Evolutionary conservation across 495 filamentous ascomycete genomes (phyloP).

Genomic region (Lasiosphaeriaceae sp.): DNA sequence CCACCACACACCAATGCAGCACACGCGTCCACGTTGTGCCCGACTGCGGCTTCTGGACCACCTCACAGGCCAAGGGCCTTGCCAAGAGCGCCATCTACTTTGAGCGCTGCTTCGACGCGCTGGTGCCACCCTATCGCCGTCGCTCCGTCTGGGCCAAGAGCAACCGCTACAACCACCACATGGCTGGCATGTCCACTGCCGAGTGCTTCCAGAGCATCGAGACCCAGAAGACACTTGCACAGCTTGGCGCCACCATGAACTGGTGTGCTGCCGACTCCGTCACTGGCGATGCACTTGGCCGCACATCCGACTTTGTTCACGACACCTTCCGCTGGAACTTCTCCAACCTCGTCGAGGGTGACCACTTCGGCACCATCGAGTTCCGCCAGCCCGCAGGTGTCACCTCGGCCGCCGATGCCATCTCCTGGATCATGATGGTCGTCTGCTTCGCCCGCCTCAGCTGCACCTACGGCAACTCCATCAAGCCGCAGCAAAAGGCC

Average conservation of each 20-base stretch:
- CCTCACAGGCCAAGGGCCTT: conserved; percentile 19
- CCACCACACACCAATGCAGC: conserved; percentile 23
- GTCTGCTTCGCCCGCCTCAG: conserved; percentile 25
- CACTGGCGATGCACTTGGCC: conserved; percentile 19
- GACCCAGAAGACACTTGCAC: conserved; percentile 3
- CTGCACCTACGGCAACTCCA: conserved; percentile 10
- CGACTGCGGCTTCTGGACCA: conserved; percentile 14
- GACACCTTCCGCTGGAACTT: conserved; percentile 26
- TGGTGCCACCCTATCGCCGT: conserved; percentile 25
- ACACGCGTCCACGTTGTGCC: conserved; percentile 28
- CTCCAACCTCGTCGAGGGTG: conserved; percentile 2
- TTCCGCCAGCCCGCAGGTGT: conserved; percentile 24
- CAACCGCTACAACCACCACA: conserved; percentile 26
- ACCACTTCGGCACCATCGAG: conserved; percentile 21
- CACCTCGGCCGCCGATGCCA: conserved; percentile 12
- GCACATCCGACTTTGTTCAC: conserved; percentile 16
- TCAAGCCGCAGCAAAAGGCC: conserved; percentile 12
- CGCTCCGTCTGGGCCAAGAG: conserved; percentile 26
- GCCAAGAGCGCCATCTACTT: conserved; percentile 27
- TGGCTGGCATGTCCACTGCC: conserved; percentile 6
- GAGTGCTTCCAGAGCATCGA: conserved; percentile 16
- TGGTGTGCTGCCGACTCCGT: conserved; percentile 18
- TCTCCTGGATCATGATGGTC: conserved; percentile 26
- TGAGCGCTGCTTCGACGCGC: conserved; percentile 28
- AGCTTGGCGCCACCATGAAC: conserved; percentile 23